A percentile compares a stretch with the other conserved stretches of the same genome.
Evolutionary conservation across 768 basidiomycete species (phyloP).

Genomic region (Termitomyces sp.): DNA sequence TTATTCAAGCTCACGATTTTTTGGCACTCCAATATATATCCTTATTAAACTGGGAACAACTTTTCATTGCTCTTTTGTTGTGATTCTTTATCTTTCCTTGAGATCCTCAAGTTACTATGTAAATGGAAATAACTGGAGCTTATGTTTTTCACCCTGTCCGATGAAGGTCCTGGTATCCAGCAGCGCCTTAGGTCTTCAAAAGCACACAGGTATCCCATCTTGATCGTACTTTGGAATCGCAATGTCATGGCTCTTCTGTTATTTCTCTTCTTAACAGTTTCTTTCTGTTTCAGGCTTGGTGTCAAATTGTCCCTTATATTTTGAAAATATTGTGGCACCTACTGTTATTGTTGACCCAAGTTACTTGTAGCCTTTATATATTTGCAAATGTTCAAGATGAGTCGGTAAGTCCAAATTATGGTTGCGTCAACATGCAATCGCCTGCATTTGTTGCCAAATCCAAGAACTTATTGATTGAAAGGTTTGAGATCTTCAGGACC

Average conservation of each 20-base stretch:
- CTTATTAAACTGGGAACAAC: conserved; percentile 4
- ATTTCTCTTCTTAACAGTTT: neutral
- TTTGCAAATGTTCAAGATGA: neutral
- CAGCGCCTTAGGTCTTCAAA: neutral
- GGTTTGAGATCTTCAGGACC: neutral
- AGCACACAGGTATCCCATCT: too few relatives aligned
- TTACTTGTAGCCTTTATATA: neutral
- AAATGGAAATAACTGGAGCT: neutral
- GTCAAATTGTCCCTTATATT: neutral
- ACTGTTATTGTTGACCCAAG: neutral
- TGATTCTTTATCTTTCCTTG: neutral
- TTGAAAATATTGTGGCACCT: neutral
- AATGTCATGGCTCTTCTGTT: neutral
- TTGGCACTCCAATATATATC: conserved; percentile 10
- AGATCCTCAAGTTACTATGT: too few relatives aligned
- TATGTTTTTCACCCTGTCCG: neutral
- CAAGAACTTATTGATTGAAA: too few relatives aligned
- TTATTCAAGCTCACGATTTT: neutral
- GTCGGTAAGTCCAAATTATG: neutral
- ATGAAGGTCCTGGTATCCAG: neutral
- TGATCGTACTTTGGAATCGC: neutral
- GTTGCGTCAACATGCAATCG: neutral
- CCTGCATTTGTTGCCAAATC: too few relatives aligned
- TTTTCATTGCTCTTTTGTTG: neutral
- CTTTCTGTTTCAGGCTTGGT: neutral